A percentile compares a stretch with the other conserved stretches of the same genome.
Conservation (phyloP, 176 grass and related monocot species). For the Oryza nivara region DNA sequence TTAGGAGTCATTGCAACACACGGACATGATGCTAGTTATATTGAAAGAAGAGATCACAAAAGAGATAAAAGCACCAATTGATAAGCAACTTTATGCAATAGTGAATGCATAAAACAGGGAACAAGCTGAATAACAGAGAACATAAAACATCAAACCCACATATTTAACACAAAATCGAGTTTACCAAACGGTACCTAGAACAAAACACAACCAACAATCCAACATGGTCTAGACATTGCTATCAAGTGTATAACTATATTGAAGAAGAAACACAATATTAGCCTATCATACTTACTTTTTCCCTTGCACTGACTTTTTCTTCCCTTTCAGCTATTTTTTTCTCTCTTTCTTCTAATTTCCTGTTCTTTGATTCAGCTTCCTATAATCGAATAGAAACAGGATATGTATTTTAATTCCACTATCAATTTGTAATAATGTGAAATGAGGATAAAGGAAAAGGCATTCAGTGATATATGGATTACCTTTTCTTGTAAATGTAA, state of each 20-base stretch:
- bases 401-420: constrained; percentile 34
- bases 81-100: neutral
- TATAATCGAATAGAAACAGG: constrained; percentile 47
- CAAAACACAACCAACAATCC: neutral
- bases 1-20: neutral
- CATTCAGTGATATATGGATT: neutral
- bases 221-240: neutral
- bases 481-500: constrained; percentile 81
- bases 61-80: neutral
- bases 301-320: constrained; percentile 66
- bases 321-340: constrained; percentile 62
- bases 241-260: constrained; percentile 1
- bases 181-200: neutral
- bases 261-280: constrained; percentile 9
- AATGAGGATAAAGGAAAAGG: constrained; percentile 14
- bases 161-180: neutral
- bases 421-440: constrained; percentile 12
- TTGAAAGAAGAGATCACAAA: neutral
- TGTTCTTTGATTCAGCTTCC: constrained; percentile 65
- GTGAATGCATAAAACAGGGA: neutral
- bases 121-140: constrained; percentile 1
- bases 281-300: constrained; percentile 59
- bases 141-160: neutral
- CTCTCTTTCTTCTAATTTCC: constrained; percentile 60
- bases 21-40: neutral